These are phyloP conservation scores for Pseudofabraea citricarpa DNA, from an alignment of 2,329 filamentous ascomycete genomes.

Conservation along the genomic window DNA sequence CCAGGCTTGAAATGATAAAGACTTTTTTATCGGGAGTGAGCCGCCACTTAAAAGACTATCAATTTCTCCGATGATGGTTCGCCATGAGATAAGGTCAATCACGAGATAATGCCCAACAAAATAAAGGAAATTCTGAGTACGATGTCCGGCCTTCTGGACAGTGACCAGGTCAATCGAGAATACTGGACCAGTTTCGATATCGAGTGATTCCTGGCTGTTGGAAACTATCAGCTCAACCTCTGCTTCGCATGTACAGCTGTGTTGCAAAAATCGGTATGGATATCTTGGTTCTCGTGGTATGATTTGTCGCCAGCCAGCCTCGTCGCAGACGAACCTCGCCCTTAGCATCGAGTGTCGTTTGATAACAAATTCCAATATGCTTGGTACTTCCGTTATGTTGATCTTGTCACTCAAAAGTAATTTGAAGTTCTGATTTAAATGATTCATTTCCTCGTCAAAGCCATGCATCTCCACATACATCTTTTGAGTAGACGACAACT, in stretches of 20 bases:
- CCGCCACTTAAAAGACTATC: not conserved
- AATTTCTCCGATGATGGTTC: not conserved
- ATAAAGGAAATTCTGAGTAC: not conserved
- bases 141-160: no score
- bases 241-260: not conserved
- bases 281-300: not conserved
- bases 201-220: not conserved
- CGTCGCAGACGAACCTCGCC: not conserved
- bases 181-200: not conserved
- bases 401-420: not conserved
- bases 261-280: not conserved
- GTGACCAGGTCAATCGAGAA: not conserved
- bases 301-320: not conserved
- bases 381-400: not conserved
- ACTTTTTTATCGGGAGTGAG: not conserved
- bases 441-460: not conserved
- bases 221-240: not conserved
- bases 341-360: not conserved
- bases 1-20: not conserved
- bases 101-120: not conserved
- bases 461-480: not conserved
- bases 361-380: not conserved
- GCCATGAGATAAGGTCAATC: not conserved
- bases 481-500: not conserved
- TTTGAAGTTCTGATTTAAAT: not conserved